Conservation (phyloP, 805 yeast genomes). For the Cyberlindnera euphorbiae region DNA sequence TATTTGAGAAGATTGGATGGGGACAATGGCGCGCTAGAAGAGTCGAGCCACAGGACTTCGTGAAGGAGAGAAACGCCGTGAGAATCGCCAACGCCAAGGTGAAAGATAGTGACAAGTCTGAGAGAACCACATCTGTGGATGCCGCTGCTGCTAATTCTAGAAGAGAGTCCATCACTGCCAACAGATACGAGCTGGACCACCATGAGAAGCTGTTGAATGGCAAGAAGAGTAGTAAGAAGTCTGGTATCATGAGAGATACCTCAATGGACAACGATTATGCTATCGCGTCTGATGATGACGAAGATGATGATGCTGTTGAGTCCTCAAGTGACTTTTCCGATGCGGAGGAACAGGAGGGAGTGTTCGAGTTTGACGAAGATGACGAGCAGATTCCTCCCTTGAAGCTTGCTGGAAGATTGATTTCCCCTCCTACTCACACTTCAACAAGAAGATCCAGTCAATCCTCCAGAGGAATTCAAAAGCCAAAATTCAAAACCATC, state of each 20-base stretch:
- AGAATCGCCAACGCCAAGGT: constrained; percentile 36
- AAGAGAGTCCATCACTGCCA: constrained; percentile 29
- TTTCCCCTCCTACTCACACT: constrained; percentile 18
- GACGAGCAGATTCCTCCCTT: constrained; percentile 25
- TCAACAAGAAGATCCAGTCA: constrained; percentile 14
- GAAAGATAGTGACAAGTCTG: constrained; percentile 32
- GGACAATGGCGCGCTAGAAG: constrained; percentile 90
- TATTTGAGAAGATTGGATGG: constrained; percentile 95
- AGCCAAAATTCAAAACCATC: constrained; percentile 22
- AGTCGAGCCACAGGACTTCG: constrained; percentile 33
- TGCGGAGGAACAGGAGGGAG: constrained; percentile 27
- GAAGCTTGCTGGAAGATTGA: constrained; percentile 22
- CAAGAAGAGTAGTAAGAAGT: constrained; percentile 4
- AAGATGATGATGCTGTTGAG: constrained; percentile 27
- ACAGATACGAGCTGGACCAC: constrained; percentile 24
- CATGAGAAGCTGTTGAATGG: constrained; percentile 22
- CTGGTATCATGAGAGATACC: constrained; percentile 11
- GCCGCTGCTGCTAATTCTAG: constrained; percentile 16
- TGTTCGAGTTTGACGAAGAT: constrained; percentile 34
- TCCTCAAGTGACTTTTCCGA: constrained; percentile 26
- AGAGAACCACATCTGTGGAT: background rate
- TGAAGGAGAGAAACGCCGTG: constrained; percentile 38
- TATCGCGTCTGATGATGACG: constrained; percentile 27
- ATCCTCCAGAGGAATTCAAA: constrained; percentile 20
- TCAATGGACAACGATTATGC: constrained; percentile 28